A percentile compares a stretch with the other conserved stretches of the same genome.
Evolutionary conservation across 2,329 filamentous ascomycete genomes (phyloP).

Genomic region (Diatrype stigma): DNA sequence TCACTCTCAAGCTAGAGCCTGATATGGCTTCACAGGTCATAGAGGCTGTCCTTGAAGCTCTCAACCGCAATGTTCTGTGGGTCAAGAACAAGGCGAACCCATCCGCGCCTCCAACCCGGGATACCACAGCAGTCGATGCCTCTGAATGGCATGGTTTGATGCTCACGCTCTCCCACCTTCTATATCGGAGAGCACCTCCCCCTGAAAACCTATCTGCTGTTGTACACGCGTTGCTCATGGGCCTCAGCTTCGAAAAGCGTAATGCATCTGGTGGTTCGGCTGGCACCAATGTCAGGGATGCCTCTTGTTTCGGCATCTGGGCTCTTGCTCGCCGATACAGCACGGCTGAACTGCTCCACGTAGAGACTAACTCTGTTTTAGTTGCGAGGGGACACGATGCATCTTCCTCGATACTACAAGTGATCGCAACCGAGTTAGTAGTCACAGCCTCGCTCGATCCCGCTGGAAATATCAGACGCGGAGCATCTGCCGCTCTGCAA

Average conservation of each 20-base stretch:
- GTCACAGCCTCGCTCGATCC: constrained; percentile 81
- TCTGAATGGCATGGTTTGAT: constrained; percentile 91
- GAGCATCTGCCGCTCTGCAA: constrained; percentile 88
- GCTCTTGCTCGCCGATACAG: constrained; percentile 82
- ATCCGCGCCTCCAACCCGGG: constrained; percentile 37
- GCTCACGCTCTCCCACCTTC: constrained; percentile 77
- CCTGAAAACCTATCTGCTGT: constrained; percentile 66
- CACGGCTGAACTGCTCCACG: constrained; percentile 67
- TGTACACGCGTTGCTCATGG: constrained; percentile 71
- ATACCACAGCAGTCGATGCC: constrained; percentile 73
- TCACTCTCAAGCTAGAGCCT: constrained; percentile 73
- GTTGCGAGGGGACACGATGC: constrained; percentile 33
- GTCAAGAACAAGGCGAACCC: constrained; percentile 34
- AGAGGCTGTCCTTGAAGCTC: constrained; percentile 75
- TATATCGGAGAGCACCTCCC: constrained; percentile 81
- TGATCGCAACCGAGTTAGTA: constrained; percentile 76
- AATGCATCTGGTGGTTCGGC: constrained; percentile 79
- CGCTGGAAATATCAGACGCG: constrained; percentile 87
- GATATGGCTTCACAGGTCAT: constrained; percentile 85
- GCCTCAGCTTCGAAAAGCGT: constrained; percentile 83
- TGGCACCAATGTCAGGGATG: constrained; percentile 88
- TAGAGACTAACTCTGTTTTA: constrained; percentile 47
- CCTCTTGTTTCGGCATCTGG: constrained; percentile 96
- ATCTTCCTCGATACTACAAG: constrained; percentile 59
- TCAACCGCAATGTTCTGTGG: constrained; percentile 55